These are phyloP conservation scores for Phialophora verrucosa DNA, from an alignment of 2,329 filamentous ascomycete species.

Conservation along the genomic window DNA sequence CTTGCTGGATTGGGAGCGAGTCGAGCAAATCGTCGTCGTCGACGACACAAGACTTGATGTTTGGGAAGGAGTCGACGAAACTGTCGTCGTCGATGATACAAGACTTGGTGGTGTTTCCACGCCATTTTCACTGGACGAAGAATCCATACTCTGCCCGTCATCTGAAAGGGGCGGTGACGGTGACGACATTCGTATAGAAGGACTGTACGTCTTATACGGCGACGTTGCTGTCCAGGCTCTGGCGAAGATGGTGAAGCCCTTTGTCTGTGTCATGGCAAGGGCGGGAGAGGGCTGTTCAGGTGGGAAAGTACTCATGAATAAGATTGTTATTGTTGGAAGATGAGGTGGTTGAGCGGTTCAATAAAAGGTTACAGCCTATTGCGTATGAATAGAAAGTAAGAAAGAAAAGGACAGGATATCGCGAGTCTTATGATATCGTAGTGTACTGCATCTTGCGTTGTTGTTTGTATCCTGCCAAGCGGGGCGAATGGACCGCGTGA, in stretches of 20 bases:
- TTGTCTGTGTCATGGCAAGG: constrained; percentile 21
- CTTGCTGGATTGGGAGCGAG: background rate
- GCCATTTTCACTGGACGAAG: constrained; percentile 8
- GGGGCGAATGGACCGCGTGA: constrained; percentile 6
- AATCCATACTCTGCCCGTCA: constrained; percentile 18
- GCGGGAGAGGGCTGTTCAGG: background rate
- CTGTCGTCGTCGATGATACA: background rate
- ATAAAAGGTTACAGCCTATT: background rate
- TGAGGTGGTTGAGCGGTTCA: background rate
- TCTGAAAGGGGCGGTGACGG: constrained; percentile 9
- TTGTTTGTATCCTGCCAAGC: constrained; percentile 31
- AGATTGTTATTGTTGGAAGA: background rate
- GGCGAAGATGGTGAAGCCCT: constrained; percentile 21
- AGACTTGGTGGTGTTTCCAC: constrained; percentile 14
- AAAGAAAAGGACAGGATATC: background rate
- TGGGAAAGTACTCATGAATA: background rate
- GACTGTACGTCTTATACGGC: constrained; percentile 8
- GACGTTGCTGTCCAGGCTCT: constrained; percentile 14
- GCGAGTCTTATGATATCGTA: constrained; percentile 17
- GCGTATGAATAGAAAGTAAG: constrained; percentile 1
- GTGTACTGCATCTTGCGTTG: constrained; percentile 32
- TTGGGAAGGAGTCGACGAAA: background rate
- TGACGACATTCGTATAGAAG: constrained; percentile 6
- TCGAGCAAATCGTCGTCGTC: background rate
- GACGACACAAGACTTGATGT: background rate